phyloP scores from a whole-genome alignment of 805 yeast genomes.

The Maudiozyma turicensis region DNA sequence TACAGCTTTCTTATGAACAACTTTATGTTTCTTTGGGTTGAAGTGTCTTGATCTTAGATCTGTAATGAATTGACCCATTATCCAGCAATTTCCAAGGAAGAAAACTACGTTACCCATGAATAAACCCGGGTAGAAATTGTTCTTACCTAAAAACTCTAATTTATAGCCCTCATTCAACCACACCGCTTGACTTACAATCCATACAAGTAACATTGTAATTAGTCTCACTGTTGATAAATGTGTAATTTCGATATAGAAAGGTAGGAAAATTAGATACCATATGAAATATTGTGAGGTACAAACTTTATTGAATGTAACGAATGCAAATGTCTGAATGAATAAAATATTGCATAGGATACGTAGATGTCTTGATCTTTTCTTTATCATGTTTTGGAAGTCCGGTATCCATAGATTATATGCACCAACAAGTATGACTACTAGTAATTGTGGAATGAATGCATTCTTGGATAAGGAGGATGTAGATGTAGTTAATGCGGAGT shows the following conservation, averaged over 20 bases:
- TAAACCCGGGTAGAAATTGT: slow-evolving; percentile 52
- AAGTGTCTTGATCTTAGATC: slow-evolving; percentile 20
- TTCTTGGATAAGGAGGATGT: slow-evolving; percentile 27
- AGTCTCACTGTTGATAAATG: slow-evolving; percentile 32
- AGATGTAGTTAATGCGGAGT: slow-evolving; percentile 31
- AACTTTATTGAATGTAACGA: slow-evolving; percentile 70
- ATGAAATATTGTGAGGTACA: slow-evolving; percentile 93
- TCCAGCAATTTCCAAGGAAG: slow-evolving; percentile 52
- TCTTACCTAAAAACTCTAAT: slow-evolving; percentile 68
- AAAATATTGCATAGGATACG: slow-evolving; percentile 36
- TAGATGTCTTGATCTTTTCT: neutral
- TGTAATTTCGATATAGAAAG: slow-evolving; percentile 52
- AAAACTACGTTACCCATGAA: slow-evolving; percentile 47
- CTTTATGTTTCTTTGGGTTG: neutral
- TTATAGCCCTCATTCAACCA: slow-evolving; percentile 77
- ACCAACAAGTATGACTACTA: slow-evolving; percentile 25
- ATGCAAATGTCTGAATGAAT: slow-evolving; percentile 71
- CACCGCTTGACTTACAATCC: slow-evolving; percentile 62
- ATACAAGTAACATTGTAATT: slow-evolving; percentile 34
- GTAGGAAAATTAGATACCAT: slow-evolving; percentile 85
- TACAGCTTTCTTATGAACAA: neutral
- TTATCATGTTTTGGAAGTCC: slow-evolving; percentile 4
- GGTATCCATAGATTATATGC: slow-evolving; percentile 5
- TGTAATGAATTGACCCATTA: slow-evolving; percentile 46
- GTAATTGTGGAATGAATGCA: slow-evolving; percentile 80